Percentiles rank a stretch among this genome's conserved stretches.
Conservation (phyloP, 805 yeast species). For the Sporopachydermia quercuum region DNA sequence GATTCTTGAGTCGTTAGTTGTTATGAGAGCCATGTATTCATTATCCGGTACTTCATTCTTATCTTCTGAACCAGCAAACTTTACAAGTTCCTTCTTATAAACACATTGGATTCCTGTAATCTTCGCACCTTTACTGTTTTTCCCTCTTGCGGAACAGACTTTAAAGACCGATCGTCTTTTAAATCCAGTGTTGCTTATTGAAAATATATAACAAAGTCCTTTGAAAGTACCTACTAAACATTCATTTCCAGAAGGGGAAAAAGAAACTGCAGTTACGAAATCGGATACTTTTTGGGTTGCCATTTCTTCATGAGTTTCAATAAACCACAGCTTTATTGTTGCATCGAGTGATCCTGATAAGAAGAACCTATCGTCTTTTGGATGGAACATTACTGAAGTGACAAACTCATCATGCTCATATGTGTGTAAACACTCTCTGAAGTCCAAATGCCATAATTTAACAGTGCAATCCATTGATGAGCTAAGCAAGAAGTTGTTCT, state of each 20-base stretch:
- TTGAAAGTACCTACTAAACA: constrained; percentile 64
- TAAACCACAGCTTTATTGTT: constrained; percentile 67
- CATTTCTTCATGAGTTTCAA: constrained; percentile 54
- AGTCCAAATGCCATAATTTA: constrained; percentile 71
- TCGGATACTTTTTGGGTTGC: constrained; percentile 47
- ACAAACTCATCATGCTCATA: constrained; percentile 73
- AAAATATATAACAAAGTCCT: constrained; percentile 48
- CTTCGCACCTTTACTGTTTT: constrained; percentile 32
- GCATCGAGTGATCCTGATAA: constrained; percentile 71
- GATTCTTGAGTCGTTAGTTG: constrained; percentile 73
- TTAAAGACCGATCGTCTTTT: constrained; percentile 2
- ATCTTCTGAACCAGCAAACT: constrained; percentile 3
- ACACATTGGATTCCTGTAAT: constrained; percentile 62
- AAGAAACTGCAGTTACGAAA: constrained; percentile 58
- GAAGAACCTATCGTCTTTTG: constrained; percentile 76
- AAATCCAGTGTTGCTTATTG: constrained; percentile 11
- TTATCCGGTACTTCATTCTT: constrained; percentile 11
- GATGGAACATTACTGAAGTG: constrained; percentile 67
- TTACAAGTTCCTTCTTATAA: constrained; percentile 6
- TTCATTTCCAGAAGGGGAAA: constrained; percentile 49
- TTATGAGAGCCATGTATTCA: constrained; percentile 35
- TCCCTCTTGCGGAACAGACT: constrained; percentile 16
- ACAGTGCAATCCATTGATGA: constrained; percentile 81
- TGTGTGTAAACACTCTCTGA: constrained; percentile 43
- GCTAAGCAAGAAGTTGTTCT: constrained; percentile 63